These are phyloP conservation scores for Stagonosporopsis rhizophila DNA, from an alignment of 2,329 filamentous ascomycete species.

Conservation along the genomic window DNA sequence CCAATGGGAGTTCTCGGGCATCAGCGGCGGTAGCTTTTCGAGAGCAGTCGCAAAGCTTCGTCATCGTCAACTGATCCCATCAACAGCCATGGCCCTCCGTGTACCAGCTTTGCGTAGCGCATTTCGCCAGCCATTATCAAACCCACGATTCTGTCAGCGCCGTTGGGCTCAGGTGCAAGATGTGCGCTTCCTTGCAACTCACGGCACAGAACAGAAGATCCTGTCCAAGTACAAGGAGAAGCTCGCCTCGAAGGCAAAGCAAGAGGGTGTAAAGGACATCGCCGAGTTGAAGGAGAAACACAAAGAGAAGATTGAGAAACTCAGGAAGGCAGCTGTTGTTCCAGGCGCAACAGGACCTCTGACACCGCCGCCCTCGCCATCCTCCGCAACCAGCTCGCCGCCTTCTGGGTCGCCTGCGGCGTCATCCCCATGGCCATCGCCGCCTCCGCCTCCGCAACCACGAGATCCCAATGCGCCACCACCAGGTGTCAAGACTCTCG, in stretches of 20 bases:
- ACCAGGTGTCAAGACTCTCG: slow-evolving; percentile 67
- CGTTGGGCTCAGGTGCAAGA: slow-evolving; percentile 93
- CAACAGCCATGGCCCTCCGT: slow-evolving; percentile 32
- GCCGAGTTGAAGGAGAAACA: slow-evolving; percentile 83
- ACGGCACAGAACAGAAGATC: slow-evolving; percentile 70
- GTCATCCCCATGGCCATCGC: slow-evolving; percentile 34
- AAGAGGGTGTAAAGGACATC: slow-evolving; percentile 73
- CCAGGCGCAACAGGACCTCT: slow-evolving; percentile 58
- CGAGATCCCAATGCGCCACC: slow-evolving; percentile 40
- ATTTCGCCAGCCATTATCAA: slow-evolving; percentile 40
- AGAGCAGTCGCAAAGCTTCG: slow-evolving; percentile 7
- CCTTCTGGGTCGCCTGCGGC: slow-evolving; percentile 15
- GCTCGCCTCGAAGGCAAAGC: slow-evolving; percentile 79
- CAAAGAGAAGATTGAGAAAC: slow-evolving; percentile 77
- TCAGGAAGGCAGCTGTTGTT: slow-evolving; percentile 71
- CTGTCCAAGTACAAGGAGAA: slow-evolving; percentile 88
- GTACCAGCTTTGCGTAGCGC: slow-evolving; percentile 40
- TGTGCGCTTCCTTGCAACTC: slow-evolving; percentile 86
- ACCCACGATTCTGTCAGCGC: slow-evolving; percentile 62
- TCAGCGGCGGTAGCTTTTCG: slow-evolving; percentile 11
- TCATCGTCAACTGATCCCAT: slow-evolving; percentile 9
- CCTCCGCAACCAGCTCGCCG: slow-evolving; percentile 14
- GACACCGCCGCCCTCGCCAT: slow-evolving; percentile 28
- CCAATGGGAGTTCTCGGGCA: slow-evolving; percentile 16
- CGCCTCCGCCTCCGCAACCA: slow-evolving; percentile 39